phyloP scores from a whole-genome alignment of 2,329 filamentous ascomycete genomes.

The Aureobasidium zeae region DNA sequence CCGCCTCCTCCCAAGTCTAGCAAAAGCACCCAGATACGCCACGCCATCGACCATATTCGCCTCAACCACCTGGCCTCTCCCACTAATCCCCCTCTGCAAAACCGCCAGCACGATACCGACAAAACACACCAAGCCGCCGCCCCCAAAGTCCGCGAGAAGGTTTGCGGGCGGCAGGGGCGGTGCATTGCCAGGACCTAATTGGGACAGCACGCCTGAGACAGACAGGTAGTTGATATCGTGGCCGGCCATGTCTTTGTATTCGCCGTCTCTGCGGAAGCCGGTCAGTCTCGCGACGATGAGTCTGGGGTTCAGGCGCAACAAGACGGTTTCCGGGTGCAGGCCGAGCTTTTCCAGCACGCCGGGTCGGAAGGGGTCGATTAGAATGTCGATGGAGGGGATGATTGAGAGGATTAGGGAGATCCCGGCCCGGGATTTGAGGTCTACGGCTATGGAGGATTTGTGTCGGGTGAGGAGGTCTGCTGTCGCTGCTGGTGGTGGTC shows the following conservation, averaged over 20 bases:
- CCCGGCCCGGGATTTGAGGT: constrained; percentile 62
- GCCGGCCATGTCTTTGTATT: constrained; percentile 79
- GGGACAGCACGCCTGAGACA: constrained; percentile 66
- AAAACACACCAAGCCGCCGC: constrained; percentile 74
- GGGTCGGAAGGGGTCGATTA: constrained; percentile 90
- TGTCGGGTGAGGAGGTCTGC: constrained; percentile 67
- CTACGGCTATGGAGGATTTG: constrained; percentile 70
- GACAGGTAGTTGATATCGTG: constrained; percentile 97
- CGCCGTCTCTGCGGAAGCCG: constrained; percentile 79
- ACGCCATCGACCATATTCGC: constrained; percentile 94
- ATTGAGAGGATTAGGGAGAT: constrained; percentile 58
- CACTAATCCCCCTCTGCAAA: constrained; percentile 52
- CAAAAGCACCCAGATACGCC: constrained; percentile 69
- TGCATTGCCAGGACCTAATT: constrained; percentile 62
- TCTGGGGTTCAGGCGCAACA: constrained; percentile 59
- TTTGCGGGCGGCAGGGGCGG: constrained; percentile 74
- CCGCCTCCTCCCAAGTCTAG: constrained; percentile 55
- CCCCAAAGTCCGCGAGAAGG: constrained; percentile 82
- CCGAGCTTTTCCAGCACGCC: constrained; percentile 80
- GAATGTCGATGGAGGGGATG: constrained; percentile 56
- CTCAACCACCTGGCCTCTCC: constrained; percentile 79
- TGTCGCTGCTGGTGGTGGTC: constrained; percentile 37
- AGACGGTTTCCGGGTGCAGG: constrained; percentile 57
- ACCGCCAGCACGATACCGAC: constrained; percentile 75
- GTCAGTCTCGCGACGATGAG: constrained; percentile 80